phyloP scores from a whole-genome alignment of 2,329 filamentous ascomycete species.

The Beauveria sp. region DNA sequence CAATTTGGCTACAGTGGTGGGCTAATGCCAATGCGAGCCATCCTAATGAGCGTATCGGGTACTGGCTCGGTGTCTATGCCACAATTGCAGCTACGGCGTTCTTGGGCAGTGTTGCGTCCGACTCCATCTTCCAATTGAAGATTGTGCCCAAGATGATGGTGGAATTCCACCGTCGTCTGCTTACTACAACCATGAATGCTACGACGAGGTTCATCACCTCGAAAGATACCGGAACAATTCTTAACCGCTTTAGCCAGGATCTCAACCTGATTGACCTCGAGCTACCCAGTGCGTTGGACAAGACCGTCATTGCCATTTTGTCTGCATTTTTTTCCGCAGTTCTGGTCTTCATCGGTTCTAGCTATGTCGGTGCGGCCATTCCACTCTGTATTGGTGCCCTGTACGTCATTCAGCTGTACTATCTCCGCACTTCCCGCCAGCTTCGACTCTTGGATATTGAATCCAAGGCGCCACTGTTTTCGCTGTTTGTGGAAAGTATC shows the following conservation, averaged over 20 bases:
- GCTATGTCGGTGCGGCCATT: constrained; percentile 36
- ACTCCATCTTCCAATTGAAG: constrained; percentile 16
- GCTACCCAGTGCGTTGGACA: constrained; percentile 25
- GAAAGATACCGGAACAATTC: constrained; percentile 28
- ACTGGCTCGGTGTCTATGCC: constrained; percentile 18
- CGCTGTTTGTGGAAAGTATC: constrained; percentile 21
- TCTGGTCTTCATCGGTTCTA: constrained; percentile 38
- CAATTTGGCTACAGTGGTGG: constrained; percentile 22
- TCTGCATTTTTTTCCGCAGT: constrained; percentile 22
- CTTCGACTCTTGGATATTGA: constrained; percentile 24
- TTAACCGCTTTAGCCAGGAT: constrained; percentile 34
- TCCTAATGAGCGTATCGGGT: constrained; percentile 17
- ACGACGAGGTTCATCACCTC: constrained; percentile 29
- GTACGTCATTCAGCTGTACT: constrained; percentile 22
- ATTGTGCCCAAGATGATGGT: constrained; percentile 22
- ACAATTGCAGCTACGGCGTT: constrained; percentile 14
- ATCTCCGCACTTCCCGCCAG: constrained; percentile 26
- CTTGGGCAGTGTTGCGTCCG: constrained; percentile 12
- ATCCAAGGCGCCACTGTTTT: constrained; percentile 24
- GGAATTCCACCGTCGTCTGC: constrained; percentile 17
- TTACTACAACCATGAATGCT: constrained; percentile 25
- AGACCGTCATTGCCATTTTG: constrained; percentile 18
- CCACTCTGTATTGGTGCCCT: constrained; percentile 27
- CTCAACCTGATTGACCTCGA: constrained; percentile 31
- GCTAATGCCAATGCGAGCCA: constrained; percentile 16